phyloP scores from a whole-genome alignment of 1,139 yeast genomes.

The Spathaspora sp. region DNA sequence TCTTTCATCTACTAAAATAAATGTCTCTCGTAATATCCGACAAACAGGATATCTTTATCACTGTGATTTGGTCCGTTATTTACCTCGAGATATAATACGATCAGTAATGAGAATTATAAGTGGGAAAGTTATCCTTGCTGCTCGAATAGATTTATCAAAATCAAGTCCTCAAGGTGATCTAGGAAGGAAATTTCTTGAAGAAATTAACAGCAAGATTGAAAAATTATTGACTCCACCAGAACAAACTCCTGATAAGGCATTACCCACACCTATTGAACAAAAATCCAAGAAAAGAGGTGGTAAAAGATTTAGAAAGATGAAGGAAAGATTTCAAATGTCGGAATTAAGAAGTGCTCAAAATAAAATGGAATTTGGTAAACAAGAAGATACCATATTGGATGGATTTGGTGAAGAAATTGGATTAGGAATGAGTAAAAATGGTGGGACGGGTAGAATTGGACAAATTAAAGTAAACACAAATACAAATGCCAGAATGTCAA shows the following conservation, averaged over 20 bases:
- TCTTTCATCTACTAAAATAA: constrained; percentile 33
- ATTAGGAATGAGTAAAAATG: constrained; percentile 64
- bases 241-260: constrained; percentile 63
- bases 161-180: constrained; percentile 49
- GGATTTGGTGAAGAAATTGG: constrained; percentile 81
- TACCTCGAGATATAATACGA: constrained; percentile 59
- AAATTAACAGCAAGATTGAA: constrained; percentile 63
- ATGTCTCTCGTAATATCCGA: constrained; percentile 37
- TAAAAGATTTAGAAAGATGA: constrained; percentile 69
- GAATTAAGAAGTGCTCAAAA: constrained; percentile 83
- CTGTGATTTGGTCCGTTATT: constrained; percentile 50
- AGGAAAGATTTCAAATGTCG: constrained; percentile 77
- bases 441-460: constrained; percentile 26
- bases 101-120: constrained; percentile 79
- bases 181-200: constrained; percentile 60
- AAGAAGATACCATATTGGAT: constrained; percentile 62
- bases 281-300: constrained; percentile 90
- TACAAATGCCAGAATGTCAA: constrained; percentile 54
- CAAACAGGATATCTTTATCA: constrained; percentile 67
- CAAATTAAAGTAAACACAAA: constrained; percentile 39
- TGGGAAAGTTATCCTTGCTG: constrained; percentile 79
- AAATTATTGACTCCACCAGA: constrained; percentile 81
- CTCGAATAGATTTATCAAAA: constrained; percentile 66
- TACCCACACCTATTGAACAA: constrained; percentile 79
- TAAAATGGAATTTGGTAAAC: constrained; percentile 77